Conservation (phyloP, 768 basidiomycete genomes). For the Mycena metata region DNA sequence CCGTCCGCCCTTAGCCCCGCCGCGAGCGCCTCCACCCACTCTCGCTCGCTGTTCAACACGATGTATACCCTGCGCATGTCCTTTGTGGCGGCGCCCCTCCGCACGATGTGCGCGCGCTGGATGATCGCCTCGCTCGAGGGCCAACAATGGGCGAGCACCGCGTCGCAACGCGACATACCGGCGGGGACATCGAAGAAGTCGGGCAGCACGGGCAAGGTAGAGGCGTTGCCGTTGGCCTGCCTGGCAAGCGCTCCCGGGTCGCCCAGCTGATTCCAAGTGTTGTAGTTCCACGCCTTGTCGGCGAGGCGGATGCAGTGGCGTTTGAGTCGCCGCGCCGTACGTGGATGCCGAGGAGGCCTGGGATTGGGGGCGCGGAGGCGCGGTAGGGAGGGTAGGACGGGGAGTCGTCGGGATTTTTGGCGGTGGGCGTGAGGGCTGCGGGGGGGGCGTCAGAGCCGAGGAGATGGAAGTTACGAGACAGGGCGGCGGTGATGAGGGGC, state of each 20-base stretch:
- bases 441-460: too few species aligned
- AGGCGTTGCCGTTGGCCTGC: slow-evolving; percentile 41
- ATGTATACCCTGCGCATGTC: slow-evolving; percentile 56
- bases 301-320: slow-evolving; percentile 58
- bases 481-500: slow-evolving; percentile 15
- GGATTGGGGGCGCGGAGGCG: slow-evolving; percentile 38
- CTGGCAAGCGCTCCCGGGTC: neutral
- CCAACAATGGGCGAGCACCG: slow-evolving; percentile 56
- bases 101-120: slow-evolving; percentile 50
- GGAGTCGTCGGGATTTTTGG: slow-evolving; percentile 3
- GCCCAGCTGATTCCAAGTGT: slow-evolving; percentile 59
- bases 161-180: slow-evolving; percentile 39
- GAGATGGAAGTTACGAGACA: slow-evolving; percentile 19
- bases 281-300: slow-evolving; percentile 48
- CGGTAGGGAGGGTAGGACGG: slow-evolving; percentile 12
- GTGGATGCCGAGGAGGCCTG: slow-evolving; percentile 61
- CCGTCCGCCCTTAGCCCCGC: slow-evolving; percentile 46
- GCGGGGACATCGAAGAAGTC: slow-evolving; percentile 39
- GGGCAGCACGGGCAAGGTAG: slow-evolving; percentile 54
- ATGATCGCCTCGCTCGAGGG: slow-evolving; percentile 58
- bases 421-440: too few species aligned
- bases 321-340: slow-evolving; percentile 64
- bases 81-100: slow-evolving; percentile 7
- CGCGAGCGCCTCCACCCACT: slow-evolving; percentile 57
- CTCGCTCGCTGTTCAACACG: slow-evolving; percentile 58